phyloP scores from a whole-genome alignment of 805 yeast genomes.

The Suhomyces faveliae region DNA sequence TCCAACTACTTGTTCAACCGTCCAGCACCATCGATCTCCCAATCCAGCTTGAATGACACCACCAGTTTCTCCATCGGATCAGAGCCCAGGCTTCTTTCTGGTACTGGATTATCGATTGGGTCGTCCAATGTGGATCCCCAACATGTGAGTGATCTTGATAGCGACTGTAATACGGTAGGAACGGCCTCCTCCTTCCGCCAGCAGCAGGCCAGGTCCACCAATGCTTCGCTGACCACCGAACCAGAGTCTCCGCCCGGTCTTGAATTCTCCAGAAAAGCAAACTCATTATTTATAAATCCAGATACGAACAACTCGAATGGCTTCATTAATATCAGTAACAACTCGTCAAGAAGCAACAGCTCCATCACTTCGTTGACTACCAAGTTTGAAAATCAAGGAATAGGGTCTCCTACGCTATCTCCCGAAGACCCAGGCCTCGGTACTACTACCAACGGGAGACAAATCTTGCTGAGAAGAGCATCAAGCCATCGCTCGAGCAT shows the following conservation, averaged over 20 bases:
- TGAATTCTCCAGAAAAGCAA: conserved; percentile 15
- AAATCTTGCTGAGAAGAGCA: conserved; percentile 2
- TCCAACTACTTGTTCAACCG: background rate
- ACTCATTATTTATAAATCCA: conserved; percentile 16
- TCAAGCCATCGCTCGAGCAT: conserved; percentile 9
- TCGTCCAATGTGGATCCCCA: background rate
- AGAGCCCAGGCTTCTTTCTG: background rate
- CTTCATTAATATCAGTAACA: background rate
- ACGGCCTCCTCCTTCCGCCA: conserved; percentile 8
- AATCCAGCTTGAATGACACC: conserved; percentile 11
- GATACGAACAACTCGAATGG: background rate
- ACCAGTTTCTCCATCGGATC: conserved; percentile 9
- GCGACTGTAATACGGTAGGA: conserved; percentile 20
- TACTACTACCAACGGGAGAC: background rate
- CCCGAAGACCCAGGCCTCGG: background rate
- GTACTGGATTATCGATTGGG: background rate
- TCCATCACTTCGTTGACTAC: conserved; percentile 27
- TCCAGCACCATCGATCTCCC: background rate
- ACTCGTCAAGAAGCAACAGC: conserved; percentile 6
- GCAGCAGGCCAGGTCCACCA: background rate
- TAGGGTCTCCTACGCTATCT: conserved; percentile 19
- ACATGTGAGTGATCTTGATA: conserved; percentile 23
- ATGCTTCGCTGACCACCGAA: conserved; percentile 1
- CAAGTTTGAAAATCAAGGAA: conserved; percentile 27
- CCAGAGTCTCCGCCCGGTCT: conserved; percentile 7